Evolutionary conservation across 83 land plant species (phyloP).

Genomic region (Diphasiastrum complanatum): DNA sequence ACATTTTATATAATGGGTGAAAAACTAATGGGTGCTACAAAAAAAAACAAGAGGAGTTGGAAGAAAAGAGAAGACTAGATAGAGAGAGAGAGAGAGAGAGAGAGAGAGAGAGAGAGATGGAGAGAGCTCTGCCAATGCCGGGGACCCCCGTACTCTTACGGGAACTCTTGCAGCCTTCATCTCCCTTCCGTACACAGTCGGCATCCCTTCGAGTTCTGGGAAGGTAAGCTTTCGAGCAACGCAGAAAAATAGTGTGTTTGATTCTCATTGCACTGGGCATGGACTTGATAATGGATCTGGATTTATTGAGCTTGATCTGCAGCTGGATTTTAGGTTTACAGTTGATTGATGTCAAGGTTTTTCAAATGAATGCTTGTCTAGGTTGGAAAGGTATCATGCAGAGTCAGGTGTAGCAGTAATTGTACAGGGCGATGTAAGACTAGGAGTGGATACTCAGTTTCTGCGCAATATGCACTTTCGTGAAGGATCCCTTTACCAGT

Average conservation of each 20-base stretch:
- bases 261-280: too few relatives aligned
- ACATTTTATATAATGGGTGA: too few relatives aligned
- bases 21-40: too few relatives aligned
- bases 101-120: too few relatives aligned
- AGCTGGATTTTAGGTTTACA: not conserved
- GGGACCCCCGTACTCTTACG: constrained; percentile 42
- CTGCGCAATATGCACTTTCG: constrained; percentile 56
- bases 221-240: constrained; percentile 27
- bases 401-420: constrained; percentile 59
- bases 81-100: too few relatives aligned
- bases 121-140: too few relatives aligned
- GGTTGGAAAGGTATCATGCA: constrained; percentile 49
- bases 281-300: too few relatives aligned
- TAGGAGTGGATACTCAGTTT: constrained; percentile 49
- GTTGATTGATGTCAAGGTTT: not conserved
- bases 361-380: constrained; percentile 11
- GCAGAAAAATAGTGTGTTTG: not conserved
- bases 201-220: constrained; percentile 70
- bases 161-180: constrained; percentile 44
- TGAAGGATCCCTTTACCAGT: constrained; percentile 53
- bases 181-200: constrained; percentile 36
- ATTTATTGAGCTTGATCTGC: not conserved
- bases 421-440: constrained; percentile 38
- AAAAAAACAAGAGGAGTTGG: too few relatives aligned
- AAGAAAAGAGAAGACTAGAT: too few relatives aligned